Percentiles rank a stretch among this genome's conserved stretches.
These are phyloP conservation scores for Hypsizygus marmoreus DNA, from an alignment of 768 basidiomycete genomes.

Conservation along the genomic window DNA sequence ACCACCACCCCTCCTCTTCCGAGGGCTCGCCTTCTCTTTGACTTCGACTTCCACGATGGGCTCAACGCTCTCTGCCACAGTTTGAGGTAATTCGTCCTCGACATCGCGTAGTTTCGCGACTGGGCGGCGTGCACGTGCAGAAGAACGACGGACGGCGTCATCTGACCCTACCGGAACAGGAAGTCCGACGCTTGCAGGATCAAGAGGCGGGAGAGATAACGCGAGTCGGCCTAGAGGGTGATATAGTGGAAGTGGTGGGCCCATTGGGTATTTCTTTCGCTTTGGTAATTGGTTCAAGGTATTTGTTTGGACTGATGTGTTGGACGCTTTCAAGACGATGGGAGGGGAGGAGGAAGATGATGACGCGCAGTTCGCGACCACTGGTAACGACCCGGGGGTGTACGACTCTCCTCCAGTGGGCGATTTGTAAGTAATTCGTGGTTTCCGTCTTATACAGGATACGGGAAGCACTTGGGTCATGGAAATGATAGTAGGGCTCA, in stretches of 20 bases:
- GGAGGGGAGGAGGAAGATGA: slow-evolving; percentile 10
- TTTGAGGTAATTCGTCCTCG: slow-evolving; percentile 35
- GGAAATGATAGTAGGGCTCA: slow-evolving; percentile 3
- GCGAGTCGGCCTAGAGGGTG: slow-evolving; percentile 67
- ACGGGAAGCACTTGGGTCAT: slow-evolving; percentile 11
- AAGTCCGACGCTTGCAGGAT: slow-evolving; percentile 58
- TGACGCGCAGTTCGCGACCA: slow-evolving; percentile 11
- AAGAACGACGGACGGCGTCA: slow-evolving; percentile 43
- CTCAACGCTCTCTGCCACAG: slow-evolving; percentile 27
- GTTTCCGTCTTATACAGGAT: slow-evolving; percentile 54
- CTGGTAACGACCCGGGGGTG: slow-evolving; percentile 13
- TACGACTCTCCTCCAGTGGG: slow-evolving; percentile 39
- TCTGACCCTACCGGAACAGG: slow-evolving; percentile 47
- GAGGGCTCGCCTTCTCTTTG: slow-evolving; percentile 50
- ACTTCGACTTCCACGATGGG: slow-evolving; percentile 39
- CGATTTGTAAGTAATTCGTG: slow-evolving; percentile 58
- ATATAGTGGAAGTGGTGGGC: slow-evolving; percentile 59
- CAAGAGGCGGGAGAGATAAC: slow-evolving; percentile 64
- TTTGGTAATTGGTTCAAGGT: slow-evolving; percentile 2
- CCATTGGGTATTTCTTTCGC: slow-evolving; percentile 28
- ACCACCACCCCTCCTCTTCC: slow-evolving; percentile 47
- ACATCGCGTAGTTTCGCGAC: slow-evolving; percentile 53
- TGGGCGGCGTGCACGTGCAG: slow-evolving; percentile 47
- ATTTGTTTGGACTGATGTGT: slow-evolving; percentile 4
- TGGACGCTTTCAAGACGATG: slow-evolving; percentile 6